Conservation (phyloP, 108 stramenopile genomes). For the Nitzschia inconspicua region DNA sequence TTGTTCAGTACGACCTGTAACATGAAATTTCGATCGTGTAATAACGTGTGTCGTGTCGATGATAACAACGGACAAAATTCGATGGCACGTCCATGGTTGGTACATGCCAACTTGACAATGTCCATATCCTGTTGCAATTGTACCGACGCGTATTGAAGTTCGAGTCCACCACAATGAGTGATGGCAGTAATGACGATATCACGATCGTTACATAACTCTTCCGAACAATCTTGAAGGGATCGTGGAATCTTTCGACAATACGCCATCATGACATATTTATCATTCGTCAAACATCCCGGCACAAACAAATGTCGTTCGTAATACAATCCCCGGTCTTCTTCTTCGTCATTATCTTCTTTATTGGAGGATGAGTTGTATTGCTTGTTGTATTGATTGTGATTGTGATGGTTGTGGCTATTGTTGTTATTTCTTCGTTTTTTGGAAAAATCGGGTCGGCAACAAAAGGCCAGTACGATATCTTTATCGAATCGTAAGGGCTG, state of each 20-base stretch:
- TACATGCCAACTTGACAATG: constrained; percentile 19
- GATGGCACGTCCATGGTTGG: constrained; percentile 25
- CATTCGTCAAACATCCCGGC: constrained; percentile 19
- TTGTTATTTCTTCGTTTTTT: too few relatives aligned
- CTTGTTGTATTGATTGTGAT: too few relatives aligned
- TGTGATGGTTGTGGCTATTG: too few relatives aligned
- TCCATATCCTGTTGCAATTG: constrained; percentile 18
- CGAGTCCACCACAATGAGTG: constrained; percentile 15
- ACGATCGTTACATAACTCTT: constrained; percentile 22
- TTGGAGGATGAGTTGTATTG: too few relatives aligned
- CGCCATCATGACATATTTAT: constrained; percentile 36
- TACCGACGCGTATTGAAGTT: constrained; percentile 31
- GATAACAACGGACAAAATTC: constrained; percentile 33
- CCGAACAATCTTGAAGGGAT: constrained; percentile 27
- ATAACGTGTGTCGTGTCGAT: not conserved
- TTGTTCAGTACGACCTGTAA: constrained; percentile 12
- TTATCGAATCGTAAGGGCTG: constrained; percentile 29
- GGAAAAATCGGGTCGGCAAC: constrained; percentile 29
- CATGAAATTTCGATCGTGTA: constrained; percentile 32
- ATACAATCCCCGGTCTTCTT: too few relatives aligned
- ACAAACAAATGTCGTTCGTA: constrained; percentile 26
- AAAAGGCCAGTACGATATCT: constrained; percentile 36
- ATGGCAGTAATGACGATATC: constrained; percentile 27
- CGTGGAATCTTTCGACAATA: constrained; percentile 38
- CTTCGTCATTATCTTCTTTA: too few relatives aligned